Evolutionary conservation across 768 basidiomycete species (phyloP).

Genomic region (Lentinus tigrinus): DNA sequence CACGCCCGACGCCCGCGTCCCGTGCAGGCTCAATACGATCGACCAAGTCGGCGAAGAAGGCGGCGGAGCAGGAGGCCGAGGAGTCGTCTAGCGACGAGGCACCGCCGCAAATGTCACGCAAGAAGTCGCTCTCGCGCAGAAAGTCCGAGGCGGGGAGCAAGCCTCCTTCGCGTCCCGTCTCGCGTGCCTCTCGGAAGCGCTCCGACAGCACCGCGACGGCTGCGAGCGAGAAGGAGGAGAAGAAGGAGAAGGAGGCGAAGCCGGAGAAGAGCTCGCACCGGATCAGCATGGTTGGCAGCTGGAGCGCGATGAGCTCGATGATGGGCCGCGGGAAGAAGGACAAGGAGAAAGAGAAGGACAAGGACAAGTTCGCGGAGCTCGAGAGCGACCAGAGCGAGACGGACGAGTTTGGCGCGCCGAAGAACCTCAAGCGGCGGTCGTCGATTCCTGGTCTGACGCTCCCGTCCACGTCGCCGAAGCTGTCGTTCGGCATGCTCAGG

Average conservation of each 20-base stretch:
- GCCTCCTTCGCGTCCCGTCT: constrained; percentile 54
- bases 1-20: constrained; percentile 18
- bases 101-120: constrained; percentile 11
- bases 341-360: constrained; percentile 44
- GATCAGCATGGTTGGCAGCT: constrained; percentile 47
- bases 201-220: constrained; percentile 53
- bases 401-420: background rate
- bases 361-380: constrained; percentile 18
- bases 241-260: constrained; percentile 34
- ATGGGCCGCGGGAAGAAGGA: constrained; percentile 57
- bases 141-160: constrained; percentile 43
- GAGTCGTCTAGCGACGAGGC: no score
- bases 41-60: constrained; percentile 28
- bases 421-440: constrained; percentile 15
- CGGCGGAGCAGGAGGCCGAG: constrained; percentile 2
- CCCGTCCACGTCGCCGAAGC: constrained; percentile 22
- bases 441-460: constrained; percentile 3
- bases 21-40: constrained; percentile 36
- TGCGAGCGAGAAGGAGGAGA: constrained; percentile 34
- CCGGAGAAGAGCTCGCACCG: constrained; percentile 37
- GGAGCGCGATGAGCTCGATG: constrained; percentile 66
- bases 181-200: constrained; percentile 64
- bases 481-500: constrained; percentile 44
- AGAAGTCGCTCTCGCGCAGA: constrained; percentile 31
- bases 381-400: constrained; percentile 5